Evolutionary conservation across 805 yeast species (phyloP).

Genomic region (Suhomyces tanzawaensis): DNA sequence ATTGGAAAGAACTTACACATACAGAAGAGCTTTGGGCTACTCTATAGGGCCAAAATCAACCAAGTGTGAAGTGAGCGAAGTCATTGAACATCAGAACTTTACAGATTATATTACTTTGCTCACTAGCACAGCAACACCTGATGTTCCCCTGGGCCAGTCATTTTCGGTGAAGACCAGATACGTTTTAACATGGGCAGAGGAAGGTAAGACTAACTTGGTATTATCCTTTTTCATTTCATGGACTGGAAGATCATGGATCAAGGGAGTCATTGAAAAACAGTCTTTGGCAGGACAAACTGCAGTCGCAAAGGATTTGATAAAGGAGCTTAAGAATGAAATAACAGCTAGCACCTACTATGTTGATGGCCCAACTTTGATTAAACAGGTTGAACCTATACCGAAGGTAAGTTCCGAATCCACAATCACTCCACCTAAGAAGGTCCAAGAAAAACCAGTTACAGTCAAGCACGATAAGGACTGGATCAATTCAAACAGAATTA

Average conservation of each 20-base stretch:
- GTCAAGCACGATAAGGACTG: slow-evolving; percentile 1
- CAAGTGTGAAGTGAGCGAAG: slow-evolving; percentile 59
- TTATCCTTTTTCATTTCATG: slow-evolving; percentile 62
- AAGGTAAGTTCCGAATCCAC: not conserved
- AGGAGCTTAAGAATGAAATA: slow-evolving; percentile 43
- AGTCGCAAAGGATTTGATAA: slow-evolving; percentile 51
- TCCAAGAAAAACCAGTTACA: not conserved
- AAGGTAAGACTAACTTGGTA: slow-evolving; percentile 50
- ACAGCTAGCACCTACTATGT: slow-evolving; percentile 17
- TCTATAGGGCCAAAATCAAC: slow-evolving; percentile 81
- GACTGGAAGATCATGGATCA: slow-evolving; percentile 78
- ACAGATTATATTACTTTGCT: slow-evolving; percentile 47
- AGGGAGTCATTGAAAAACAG: slow-evolving; percentile 72
- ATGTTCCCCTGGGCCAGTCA: slow-evolving; percentile 76
- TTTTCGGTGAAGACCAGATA: slow-evolving; percentile 61
- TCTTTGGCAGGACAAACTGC: slow-evolving; percentile 70
- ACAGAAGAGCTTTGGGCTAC: slow-evolving; percentile 61
- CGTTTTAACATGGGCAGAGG: slow-evolving; percentile 60
- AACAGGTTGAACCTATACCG: slow-evolving; percentile 1
- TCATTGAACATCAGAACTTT: slow-evolving; percentile 51
- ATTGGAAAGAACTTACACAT: slow-evolving; percentile 50
- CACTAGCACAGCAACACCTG: slow-evolving; percentile 68
- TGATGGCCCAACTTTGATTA: slow-evolving; percentile 18
- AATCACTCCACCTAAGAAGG: not conserved
- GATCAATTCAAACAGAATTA: slow-evolving; percentile 13